Evolutionary conservation across 257 asterid species (phyloP), one percentile per base, ranked within the genome.

Genomic region (Ballota nigra): DNA sequence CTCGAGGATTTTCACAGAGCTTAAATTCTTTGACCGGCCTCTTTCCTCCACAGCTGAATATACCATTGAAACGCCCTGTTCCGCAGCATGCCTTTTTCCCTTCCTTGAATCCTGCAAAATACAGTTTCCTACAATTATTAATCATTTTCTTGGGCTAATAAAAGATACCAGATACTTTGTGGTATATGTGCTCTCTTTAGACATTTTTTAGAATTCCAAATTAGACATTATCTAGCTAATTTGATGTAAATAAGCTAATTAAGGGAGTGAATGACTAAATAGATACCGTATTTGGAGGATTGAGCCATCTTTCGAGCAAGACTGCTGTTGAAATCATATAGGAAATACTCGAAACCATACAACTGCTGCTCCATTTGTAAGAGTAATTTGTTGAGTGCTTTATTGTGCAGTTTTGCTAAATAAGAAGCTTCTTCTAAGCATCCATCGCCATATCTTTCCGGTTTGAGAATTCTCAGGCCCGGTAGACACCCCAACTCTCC

Each of bases 401-500:
- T 53, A 47, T 89, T 89, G 38, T 86, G 91, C 1, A 86, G 47
- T 63, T 69, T 75, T 33, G 89, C 86, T 75, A 87, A 65, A 18
- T 28, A 3, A 31, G 92, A 78, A 52, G 81, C 82, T 59, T 84
- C 86, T 77, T 75, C 68, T 24, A 87, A 66, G 78, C 95, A 89
- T 10, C 65, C 80, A 23, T 43, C 80, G 10, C 69, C 76, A 33
- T 72, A 51, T 15, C 26, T 60, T 36, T 61, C 64, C 3, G 80
- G 78, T n/a, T 62, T 51, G 45, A 85, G 80, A 69, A 84, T 66
- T 80, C 88, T 87, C 12, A 87, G 28, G 63, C 87, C 89, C 0
- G 96, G 94, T 8, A 76, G 3, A 66, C 94, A 89, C 55, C 94
- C 90, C 81, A 87, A 70, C 53, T 84, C 86, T 56, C 90, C 92